Conservation (phyloP, 805 yeast species). For the Lachancea meyersii region DNA sequence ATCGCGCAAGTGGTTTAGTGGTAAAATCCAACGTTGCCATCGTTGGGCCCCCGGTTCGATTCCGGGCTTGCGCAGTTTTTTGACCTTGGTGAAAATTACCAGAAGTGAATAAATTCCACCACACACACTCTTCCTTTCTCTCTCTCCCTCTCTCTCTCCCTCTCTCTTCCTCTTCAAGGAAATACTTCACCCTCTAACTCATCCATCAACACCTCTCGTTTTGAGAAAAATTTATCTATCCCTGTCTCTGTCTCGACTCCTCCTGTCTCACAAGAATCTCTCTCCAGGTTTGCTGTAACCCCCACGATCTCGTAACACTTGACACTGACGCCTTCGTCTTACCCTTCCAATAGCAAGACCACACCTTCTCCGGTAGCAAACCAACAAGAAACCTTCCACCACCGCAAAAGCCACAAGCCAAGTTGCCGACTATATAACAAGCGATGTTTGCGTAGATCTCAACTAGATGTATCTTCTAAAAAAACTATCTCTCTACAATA, state of each 20-base stretch:
- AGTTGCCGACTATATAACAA: too few relatives aligned
- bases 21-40: neutral
- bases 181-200: neutral
- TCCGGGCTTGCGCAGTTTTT: neutral
- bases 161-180: neutral
- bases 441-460: too few relatives aligned
- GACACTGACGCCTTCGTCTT: neutral
- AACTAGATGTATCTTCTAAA: too few relatives aligned
- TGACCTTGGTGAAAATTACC: too few relatives aligned
- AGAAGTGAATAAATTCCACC: too few relatives aligned
- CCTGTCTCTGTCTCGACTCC: too few relatives aligned
- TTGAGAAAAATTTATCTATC: too few relatives aligned
- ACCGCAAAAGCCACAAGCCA: neutral
- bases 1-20: neutral
- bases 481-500: too few relatives aligned
- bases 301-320: neutral
- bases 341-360: neutral
- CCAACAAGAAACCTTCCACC: too few relatives aligned
- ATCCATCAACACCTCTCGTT: neutral
- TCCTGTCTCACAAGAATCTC: too few relatives aligned
- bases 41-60: neutral
- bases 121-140: neutral
- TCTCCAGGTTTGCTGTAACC: too few relatives aligned
- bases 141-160: neutral
- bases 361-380: neutral